These are phyloP conservation scores for Schoenoplectus triqueter DNA, from an alignment of 202 grass and related monocot genomes.

Conservation along the genomic window DNA sequence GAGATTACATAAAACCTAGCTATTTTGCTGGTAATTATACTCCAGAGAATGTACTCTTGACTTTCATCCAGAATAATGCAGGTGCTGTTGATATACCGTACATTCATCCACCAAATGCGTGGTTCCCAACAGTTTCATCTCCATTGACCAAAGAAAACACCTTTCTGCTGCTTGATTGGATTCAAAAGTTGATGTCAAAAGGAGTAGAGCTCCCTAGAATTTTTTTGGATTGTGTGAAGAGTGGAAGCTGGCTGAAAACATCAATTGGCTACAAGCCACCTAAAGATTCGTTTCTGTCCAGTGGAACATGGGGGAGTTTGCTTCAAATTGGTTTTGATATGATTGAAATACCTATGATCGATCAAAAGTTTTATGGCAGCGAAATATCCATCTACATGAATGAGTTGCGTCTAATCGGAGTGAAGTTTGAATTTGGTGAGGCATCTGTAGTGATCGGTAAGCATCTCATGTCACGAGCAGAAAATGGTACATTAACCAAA, in stretches of 20 bases:
- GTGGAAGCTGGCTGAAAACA: conserved; percentile 68
- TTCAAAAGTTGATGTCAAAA: conserved; percentile 34
- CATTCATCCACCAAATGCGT: conserved; percentile 55
- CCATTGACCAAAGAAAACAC: conserved; percentile 57
- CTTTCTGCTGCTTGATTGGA: conserved; percentile 65
- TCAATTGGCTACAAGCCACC: conserved; percentile 63
- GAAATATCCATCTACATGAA: conserved; percentile 44
- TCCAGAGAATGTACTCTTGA: conserved; percentile 36
- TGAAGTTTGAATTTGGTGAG: conserved; percentile 59
- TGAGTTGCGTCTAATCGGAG: conserved; percentile 54
- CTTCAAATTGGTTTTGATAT: conserved; percentile 53
- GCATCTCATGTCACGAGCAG: conserved; percentile 49
- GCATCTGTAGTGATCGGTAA: conserved; percentile 54
- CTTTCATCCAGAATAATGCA: conserved; percentile 43
- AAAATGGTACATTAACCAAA: conserved; percentile 43
- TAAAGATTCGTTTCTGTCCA: conserved; percentile 58
- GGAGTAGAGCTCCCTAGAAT: conserved; percentile 21
- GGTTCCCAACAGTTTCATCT: conserved; percentile 46
- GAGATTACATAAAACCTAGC: conserved; percentile 46
- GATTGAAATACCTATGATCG: conserved; percentile 76
- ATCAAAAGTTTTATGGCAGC: conserved; percentile 51
- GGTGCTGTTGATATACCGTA: conserved; percentile 54
- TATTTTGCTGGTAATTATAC: conserved; percentile 48
- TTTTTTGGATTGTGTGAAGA: conserved; percentile 53
- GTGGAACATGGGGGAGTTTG: conserved; percentile 51